Percentiles rank a stretch among this genome's conserved stretches.
These are phyloP conservation scores for Psilocybe tampanensis DNA, from an alignment of 768 basidiomycete genomes.

Conservation along the genomic window DNA sequence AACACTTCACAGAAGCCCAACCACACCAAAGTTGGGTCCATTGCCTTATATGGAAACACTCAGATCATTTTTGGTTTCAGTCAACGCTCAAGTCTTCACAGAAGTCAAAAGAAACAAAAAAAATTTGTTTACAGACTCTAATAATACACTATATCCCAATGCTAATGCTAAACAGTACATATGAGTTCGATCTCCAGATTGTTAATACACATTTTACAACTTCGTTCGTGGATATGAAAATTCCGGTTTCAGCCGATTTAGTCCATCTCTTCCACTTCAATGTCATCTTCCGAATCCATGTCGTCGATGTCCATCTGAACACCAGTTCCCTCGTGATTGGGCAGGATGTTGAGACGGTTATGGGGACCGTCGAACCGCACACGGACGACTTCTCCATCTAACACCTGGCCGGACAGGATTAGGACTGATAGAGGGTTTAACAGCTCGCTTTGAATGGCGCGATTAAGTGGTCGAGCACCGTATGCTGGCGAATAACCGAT, in stretches of 20 bases:
- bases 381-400: constrained; percentile 77
- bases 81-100: background rate
- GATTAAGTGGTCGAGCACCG: constrained; percentile 91
- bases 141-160: background rate
- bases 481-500: constrained; percentile 82
- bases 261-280: constrained; percentile 75
- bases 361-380: constrained; percentile 81
- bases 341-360: constrained; percentile 76
- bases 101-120: background rate
- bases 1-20: constrained; percentile 7
- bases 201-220: background rate
- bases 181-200: background rate
- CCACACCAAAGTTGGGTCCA: background rate
- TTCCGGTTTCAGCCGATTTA: constrained; percentile 19
- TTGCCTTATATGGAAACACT: constrained; percentile 10
- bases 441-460: constrained; percentile 89
- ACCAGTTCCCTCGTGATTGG: constrained; percentile 74
- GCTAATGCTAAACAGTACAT: background rate
- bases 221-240: constrained; percentile 26
- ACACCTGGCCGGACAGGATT: constrained; percentile 80
- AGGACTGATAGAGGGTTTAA: constrained; percentile 88
- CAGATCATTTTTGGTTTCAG: background rate
- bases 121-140: constrained; percentile 1
- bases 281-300: constrained; percentile 49
- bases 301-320: constrained; percentile 68